A percentile compares a stretch with the other conserved stretches of the same genome.
phyloP scores from a whole-genome alignment of 129 eudicot genomes.

The Escallonia herrerae region DNA sequence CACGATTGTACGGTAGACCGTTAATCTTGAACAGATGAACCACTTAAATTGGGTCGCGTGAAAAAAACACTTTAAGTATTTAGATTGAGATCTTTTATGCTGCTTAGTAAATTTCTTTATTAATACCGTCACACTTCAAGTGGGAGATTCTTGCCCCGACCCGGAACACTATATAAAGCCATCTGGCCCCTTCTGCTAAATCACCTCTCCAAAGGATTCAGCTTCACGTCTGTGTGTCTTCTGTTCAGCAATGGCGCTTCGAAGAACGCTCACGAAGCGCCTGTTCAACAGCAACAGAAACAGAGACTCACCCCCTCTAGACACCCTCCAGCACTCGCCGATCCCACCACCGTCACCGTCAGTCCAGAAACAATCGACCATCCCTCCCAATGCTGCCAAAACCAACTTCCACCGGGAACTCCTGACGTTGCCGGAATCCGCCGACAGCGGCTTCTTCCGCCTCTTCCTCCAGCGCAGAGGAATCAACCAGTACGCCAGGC shows the following conservation, averaged over 20 bases:
- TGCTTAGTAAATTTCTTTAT: too few relatives aligned
- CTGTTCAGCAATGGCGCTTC: slow-evolving; percentile 51
- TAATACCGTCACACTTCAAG: not conserved
- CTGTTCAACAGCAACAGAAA: slow-evolving; percentile 13
- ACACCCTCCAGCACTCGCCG: slow-evolving; percentile 9
- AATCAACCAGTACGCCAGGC: slow-evolving; percentile 27
- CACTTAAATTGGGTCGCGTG: too few relatives aligned
- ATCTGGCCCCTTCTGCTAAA: slow-evolving; percentile 4
- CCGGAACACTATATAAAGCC: slow-evolving; percentile 14
- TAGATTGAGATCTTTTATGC: too few relatives aligned
- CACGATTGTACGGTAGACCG: too few relatives aligned
- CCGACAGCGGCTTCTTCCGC: slow-evolving; percentile 33
- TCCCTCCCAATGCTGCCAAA: slow-evolving; percentile 13
- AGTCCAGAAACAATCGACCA: slow-evolving; percentile 7
- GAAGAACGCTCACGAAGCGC: slow-evolving; percentile 48
- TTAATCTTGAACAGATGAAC: too few relatives aligned
- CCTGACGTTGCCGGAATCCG: slow-evolving; percentile 17
- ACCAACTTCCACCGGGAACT: slow-evolving; percentile 24
- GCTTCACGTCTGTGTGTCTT: not conserved
- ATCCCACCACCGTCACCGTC: slow-evolving; percentile 13
- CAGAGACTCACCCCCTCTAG: slow-evolving; percentile 9
- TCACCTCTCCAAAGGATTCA: slow-evolving; percentile 1
- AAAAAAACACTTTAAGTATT: too few relatives aligned
- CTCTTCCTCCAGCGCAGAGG: slow-evolving; percentile 44
- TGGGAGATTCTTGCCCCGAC: not conserved